Conservation (phyloP, 2,329 filamentous ascomycete genomes). For the Colletotrichum sp. region DNA sequence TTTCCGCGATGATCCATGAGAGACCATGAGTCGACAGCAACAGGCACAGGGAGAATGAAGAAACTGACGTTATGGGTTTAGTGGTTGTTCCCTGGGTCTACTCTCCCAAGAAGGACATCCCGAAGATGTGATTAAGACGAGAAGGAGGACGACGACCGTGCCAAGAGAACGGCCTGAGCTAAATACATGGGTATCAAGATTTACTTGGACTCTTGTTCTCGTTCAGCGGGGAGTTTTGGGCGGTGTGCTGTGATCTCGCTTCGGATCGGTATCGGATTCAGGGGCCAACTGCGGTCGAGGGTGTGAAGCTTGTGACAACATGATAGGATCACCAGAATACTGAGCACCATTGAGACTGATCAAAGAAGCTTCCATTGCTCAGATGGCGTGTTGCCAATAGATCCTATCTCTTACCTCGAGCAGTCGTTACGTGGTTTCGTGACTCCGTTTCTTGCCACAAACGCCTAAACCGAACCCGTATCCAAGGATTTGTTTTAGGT, state of each 20-base stretch:
- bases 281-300: background rate
- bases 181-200: fast-evolving
- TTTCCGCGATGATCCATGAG: background rate
- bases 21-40: background rate
- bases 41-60: background rate
- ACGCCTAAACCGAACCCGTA: background rate
- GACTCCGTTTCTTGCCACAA: background rate
- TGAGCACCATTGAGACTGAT: background rate
- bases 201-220: background rate
- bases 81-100: background rate
- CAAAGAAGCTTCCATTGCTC: background rate
- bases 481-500: background rate
- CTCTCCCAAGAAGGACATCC: background rate
- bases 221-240: background rate
- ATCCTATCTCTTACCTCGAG: background rate
- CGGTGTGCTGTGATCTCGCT: background rate
- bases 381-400: background rate
- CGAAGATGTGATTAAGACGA: background rate
- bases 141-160: background rate
- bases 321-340: background rate
- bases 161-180: background rate
- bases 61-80: background rate
- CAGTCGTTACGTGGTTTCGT: background rate
- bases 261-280: background rate
- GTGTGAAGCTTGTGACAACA: background rate